phyloP scores from a whole-genome alignment of 192 early-diverging fungal genomes.

The Linnemannia schmuckeri region DNA sequence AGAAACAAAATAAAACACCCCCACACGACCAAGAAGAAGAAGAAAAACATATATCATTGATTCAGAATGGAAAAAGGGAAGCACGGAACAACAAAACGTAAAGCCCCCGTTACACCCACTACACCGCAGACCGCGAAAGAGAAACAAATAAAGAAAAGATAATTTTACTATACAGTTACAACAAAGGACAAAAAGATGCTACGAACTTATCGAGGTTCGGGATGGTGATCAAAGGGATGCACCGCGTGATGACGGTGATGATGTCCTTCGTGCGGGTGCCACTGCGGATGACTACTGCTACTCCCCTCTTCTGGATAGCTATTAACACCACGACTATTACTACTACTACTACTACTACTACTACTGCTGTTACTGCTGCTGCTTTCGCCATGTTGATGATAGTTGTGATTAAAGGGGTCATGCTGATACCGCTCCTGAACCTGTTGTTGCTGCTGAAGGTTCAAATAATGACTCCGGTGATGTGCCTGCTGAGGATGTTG shows the following conservation, averaged over 20 bases:
- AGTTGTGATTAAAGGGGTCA: no score
- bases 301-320: no score
- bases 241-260: background rate
- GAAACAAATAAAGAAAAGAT: no score
- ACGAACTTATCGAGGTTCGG: background rate
- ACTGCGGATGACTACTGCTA: background rate
- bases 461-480: background rate
- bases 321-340: background rate
- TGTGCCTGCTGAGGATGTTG: background rate
- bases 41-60: no score
- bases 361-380: background rate
- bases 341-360: background rate
- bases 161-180: background rate
- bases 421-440: background rate
- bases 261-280: background rate
- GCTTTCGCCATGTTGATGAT: no score
- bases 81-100: background rate
- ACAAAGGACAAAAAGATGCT: background rate
- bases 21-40: no score
- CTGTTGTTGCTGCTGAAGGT: background rate
- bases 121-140: no score
- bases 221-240: background rate
- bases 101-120: background rate
- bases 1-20: no score
- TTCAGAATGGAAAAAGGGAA: no score